Evolutionary conservation across 352 stramenopile genomes (phyloP), one percentile per base, ranked within the genome.

Genomic region (Phytopythium oedochilum): DNA sequence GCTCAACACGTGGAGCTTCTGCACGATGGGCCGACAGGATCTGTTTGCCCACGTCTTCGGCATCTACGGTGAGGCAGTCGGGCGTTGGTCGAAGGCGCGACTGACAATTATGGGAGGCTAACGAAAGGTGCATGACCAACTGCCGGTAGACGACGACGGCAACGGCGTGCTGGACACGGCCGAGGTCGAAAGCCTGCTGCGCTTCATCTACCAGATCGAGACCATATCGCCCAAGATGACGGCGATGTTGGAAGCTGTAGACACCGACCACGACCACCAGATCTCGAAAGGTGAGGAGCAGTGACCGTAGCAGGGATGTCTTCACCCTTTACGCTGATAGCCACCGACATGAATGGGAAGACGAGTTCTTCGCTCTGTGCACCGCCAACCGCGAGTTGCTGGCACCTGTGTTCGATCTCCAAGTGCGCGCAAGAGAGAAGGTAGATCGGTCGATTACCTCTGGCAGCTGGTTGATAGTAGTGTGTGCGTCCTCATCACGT

Each of bases 1-100:
- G 14, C 34, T 80, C 26, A 83, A 83, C 47, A 61, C 80, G 2
- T 86, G 75, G 75, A 86, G 78, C 31, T 80, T 83, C 39, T 83
- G 75, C 36, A 82, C 73, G 3, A 86, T 86, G 75, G 59, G 54
- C 12, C 11, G 40, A 7, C 57, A 63, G 44, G 66, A 79, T 26
- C 55, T 86, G 23, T 62, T 71, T 32, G 61, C 51, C 0, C 61
- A 75, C 29, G 56, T 86, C 1, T 86, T 82, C 52, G 55, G 57
- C 38, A 64, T 86, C n/a, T 82, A 82, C 42, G 70, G 70, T 76
- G 53, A 43, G 12, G 5, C n/a, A n/a, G n/a, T n/a, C n/a, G n/a
- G 18, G n/a, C 22, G 35, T 20, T 9, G 5, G 6, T 25, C 36
- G 2, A 15, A n/a, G n/a, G n/a, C n/a, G n/a, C n/a, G n/a, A n/a